Conservation (phyloP, 768 basidiomycete genomes). For the Crucibulum laeve region DNA sequence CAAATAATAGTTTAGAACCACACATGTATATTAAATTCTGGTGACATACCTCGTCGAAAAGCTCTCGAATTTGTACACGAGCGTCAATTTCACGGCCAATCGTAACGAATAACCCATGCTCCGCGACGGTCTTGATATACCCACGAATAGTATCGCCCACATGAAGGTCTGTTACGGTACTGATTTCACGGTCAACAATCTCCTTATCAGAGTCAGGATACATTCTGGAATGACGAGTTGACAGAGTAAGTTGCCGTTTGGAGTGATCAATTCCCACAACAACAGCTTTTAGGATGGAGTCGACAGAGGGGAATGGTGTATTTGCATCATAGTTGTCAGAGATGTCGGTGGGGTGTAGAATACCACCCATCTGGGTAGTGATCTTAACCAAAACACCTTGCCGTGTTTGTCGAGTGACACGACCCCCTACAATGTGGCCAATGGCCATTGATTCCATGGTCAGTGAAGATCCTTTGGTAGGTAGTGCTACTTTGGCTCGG, state of each 20-base stretch:
- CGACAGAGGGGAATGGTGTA: conserved; percentile 52
- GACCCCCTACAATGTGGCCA: conserved; percentile 77
- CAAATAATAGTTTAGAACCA: neutral
- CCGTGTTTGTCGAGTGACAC: conserved; percentile 69
- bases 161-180: conserved; percentile 54
- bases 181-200: conserved; percentile 68
- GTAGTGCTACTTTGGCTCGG: conserved; percentile 44
- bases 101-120: conserved; percentile 86
- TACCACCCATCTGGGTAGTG: conserved; percentile 63
- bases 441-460: conserved; percentile 62
- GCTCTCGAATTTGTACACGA: conserved; percentile 88
- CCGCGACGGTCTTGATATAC: conserved; percentile 83
- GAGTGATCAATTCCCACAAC: conserved; percentile 67
- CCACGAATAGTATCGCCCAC: conserved; percentile 78
- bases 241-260: conserved; percentile 71
- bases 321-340: conserved; percentile 73
- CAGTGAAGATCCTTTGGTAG: conserved; percentile 42
- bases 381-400: conserved; percentile 79
- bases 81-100: conserved; percentile 83
- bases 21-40: conserved; percentile 12
- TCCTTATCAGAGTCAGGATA: conserved; percentile 42
- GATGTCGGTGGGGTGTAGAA: conserved; percentile 77
- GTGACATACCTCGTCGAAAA: conserved; percentile 73
- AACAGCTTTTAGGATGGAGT: conserved; percentile 63
- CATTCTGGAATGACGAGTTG: conserved; percentile 72